These are phyloP conservation scores for Cadophora malorum DNA, from an alignment of 2,329 filamentous ascomycete species.

Conservation along the genomic window DNA sequence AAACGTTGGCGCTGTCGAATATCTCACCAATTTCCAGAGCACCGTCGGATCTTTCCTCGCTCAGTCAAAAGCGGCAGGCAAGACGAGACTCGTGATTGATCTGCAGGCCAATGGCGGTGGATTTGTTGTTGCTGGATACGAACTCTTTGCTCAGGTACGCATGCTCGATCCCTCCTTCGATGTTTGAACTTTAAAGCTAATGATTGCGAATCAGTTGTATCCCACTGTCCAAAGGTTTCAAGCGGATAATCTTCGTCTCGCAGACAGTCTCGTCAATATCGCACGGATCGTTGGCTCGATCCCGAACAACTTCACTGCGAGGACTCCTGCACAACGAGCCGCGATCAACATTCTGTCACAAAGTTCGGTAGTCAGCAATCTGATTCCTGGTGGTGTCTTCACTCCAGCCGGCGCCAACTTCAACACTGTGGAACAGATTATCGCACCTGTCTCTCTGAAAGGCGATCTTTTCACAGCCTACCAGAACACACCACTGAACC, in stretches of 20 bases:
- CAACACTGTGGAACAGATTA: background rate
- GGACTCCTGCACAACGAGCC: background rate
- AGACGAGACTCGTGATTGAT: constrained; percentile 24
- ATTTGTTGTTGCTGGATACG: constrained; percentile 18
- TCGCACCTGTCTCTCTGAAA: constrained; percentile 13
- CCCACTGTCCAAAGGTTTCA: constrained; percentile 8
- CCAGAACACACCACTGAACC: constrained; percentile 1
- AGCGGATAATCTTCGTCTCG: constrained; percentile 8
- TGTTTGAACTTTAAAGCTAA: background rate
- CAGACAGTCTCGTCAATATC: constrained; percentile 16
- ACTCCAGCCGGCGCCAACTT: background rate
- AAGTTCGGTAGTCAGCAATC: background rate
- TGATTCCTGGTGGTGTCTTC: constrained; percentile 5
- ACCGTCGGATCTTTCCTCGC: constrained; percentile 17
- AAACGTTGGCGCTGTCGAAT: background rate
- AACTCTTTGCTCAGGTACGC: constrained; percentile 19
- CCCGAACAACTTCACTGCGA: constrained; percentile 4
- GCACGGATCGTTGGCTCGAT: background rate
- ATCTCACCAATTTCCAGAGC: constrained; percentile 19
- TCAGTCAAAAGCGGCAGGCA: constrained; percentile 5
- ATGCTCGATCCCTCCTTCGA: too few species aligned
- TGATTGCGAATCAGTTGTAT: constrained; percentile 1
- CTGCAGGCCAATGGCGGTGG: constrained; percentile 26
- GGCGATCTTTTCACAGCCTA: constrained; percentile 10
- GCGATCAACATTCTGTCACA: background rate